Base-by-base conservation (phyloP, 176 grass and related monocot species). In the Paspalum vaginatum region DNA sequence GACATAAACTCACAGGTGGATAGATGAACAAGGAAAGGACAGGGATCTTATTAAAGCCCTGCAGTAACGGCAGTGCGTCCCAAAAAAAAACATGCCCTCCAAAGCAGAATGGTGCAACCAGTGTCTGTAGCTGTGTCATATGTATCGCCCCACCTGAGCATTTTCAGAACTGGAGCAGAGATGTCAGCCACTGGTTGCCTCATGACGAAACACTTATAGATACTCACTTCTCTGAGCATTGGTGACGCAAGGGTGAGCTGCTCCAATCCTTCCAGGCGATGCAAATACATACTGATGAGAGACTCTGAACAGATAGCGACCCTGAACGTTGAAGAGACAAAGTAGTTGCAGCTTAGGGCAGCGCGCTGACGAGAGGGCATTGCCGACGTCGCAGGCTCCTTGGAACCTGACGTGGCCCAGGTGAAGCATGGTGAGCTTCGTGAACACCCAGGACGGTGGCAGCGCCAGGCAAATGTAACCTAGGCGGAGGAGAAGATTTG, bases 231-330 rank as follows among this genome's bases (percentile, higher is more conserved):
- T 24, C 1, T 50, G 18, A 82, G 80, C 37, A 42, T 70, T 32
- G 46, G 80, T 1, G 80, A 70, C 32, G 53, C 42, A 53, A 82
- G 1, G 0, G 58, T 74, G 25, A 82, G 69, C 46, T 54, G 44
- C n/a, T 43, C 13, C 20, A 74, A 42, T 1, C 2, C 45, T 20
- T 51, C 0, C 4, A 82, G 2, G 2, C 8, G 0, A 74, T 0
- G 0, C 46, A 82, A 48, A 2, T 20, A 0, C 16, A 74, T 7
- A 6, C 0, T 0, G 58, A 52, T 7, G 61, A 67, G 62, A 52
- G 77, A 79, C 3, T 25, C 32, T 1, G 77, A 67, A 21, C 13
- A 38, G 62, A 79, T 68, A n/a, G 20, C 2, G 0, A 79, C 37
- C 77, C 4, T 22, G 13, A 42, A 38, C 14, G 20, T 26, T 0